Percentiles rank a stretch among this genome's conserved stretches.
Evolutionary conservation across 176 grass and related monocot species (phyloP).

Genomic region (Triticum aestivum): IWGSC_CS_RefSeq_v2.1 NC_057803.1:518085202-518085701

Average conservation of each 20-base stretch:
- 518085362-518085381: slow-evolving; percentile 76
- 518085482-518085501: slow-evolving; percentile 87
- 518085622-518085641: slow-evolving; percentile 64
- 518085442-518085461: background rate
- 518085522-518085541: slow-evolving; percentile 81
- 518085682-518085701: slow-evolving; percentile 65
- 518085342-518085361: slow-evolving; percentile 89
- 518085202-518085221: slow-evolving; percentile 66
- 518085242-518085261: slow-evolving; percentile 7
- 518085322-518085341: slow-evolving; percentile 92
- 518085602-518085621: background rate
- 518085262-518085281: background rate
- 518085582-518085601: background rate
- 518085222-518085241: slow-evolving; percentile 57
- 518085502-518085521: slow-evolving; percentile 81
- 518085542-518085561: slow-evolving; percentile 12
- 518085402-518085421: slow-evolving; percentile 77
- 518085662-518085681: slow-evolving; percentile 93
- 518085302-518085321: slow-evolving; percentile 69
- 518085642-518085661: slow-evolving; percentile 76
- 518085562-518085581: background rate
- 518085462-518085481: slow-evolving; percentile 7
- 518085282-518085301: slow-evolving; percentile 21
- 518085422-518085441: background rate
- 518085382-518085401: slow-evolving; percentile 87